These are phyloP conservation scores for Mortierella sp. DNA, from an alignment of 371 early-diverging fungal genomes.

Conservation along the genomic window DNA sequence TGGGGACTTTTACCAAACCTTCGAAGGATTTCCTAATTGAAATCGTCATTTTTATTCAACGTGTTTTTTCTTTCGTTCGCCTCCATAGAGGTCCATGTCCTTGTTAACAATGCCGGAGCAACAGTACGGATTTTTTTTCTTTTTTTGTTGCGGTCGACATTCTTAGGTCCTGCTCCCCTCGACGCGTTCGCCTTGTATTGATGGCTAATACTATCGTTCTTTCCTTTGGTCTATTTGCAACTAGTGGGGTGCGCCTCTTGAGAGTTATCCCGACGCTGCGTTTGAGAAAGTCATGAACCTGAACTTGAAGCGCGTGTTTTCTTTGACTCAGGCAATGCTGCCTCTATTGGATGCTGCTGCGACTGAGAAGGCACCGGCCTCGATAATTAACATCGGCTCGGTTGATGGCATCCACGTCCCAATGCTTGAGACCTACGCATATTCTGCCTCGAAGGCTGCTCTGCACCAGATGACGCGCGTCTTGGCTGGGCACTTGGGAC, in stretches of 20 bases:
- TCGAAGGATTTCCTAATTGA: too few relatives aligned
- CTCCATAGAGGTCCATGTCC: slow-evolving; percentile 76
- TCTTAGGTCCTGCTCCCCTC: not conserved
- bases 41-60: not conserved
- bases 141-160: too few relatives aligned
- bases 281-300: slow-evolving; percentile 88
- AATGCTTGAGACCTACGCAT: slow-evolving; percentile 75
- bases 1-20: too few relatives aligned
- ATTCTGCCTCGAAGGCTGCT: slow-evolving; percentile 84
- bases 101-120: slow-evolving; percentile 90
- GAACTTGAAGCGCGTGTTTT: slow-evolving; percentile 89
- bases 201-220: too few relatives aligned
- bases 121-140: slow-evolving; percentile 57
- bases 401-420: slow-evolving; percentile 78
- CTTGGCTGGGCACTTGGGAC: slow-evolving; percentile 74
- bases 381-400: slow-evolving; percentile 89
- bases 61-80: not conserved
- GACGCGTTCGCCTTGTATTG: too few relatives aligned
- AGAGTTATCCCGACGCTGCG: slow-evolving; percentile 74
- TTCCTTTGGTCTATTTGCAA: not conserved
- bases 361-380: slow-evolving; percentile 62
- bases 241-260: slow-evolving; percentile 72
- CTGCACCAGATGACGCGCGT: slow-evolving; percentile 81
- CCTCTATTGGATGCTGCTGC: slow-evolving; percentile 81
- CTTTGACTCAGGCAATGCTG: slow-evolving; percentile 81